A percentile compares a stretch with the other conserved stretches of the same genome.
These are phyloP conservation scores for Fraxinus platypoda DNA, from an alignment of 305 asterid genomes.

Conservation along the genomic window DNA sequence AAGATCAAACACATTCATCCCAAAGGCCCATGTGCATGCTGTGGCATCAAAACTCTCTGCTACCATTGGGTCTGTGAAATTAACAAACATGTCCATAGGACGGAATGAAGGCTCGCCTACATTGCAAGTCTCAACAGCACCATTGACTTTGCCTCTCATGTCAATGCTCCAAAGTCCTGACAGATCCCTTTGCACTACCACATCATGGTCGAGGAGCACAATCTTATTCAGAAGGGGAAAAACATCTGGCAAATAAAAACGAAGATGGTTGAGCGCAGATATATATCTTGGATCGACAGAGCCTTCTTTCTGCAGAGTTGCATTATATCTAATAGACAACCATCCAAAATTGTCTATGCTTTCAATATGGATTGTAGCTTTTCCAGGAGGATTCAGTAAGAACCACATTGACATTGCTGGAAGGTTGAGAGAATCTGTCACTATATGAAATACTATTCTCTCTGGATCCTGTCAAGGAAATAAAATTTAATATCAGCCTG, in stretches of 20 bases:
- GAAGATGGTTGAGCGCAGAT: slow-evolving; percentile 72
- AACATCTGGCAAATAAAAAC: slow-evolving; percentile 77
- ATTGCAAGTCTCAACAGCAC: slow-evolving; percentile 76
- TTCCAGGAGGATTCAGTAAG: slow-evolving; percentile 66
- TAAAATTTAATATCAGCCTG: slow-evolving; percentile 3
- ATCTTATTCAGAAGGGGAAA: slow-evolving; percentile 67
- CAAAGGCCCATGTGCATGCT: slow-evolving; percentile 90
- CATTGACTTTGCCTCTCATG: slow-evolving; percentile 79
- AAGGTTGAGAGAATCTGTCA: slow-evolving; percentile 67
- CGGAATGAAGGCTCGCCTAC: slow-evolving; percentile 28
- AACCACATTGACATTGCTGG: slow-evolving; percentile 94
- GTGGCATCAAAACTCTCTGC: slow-evolving; percentile 44
- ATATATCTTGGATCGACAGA: slow-evolving; percentile 59
- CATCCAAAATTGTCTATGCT: slow-evolving; percentile 51
- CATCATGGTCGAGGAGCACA: slow-evolving; percentile 84
- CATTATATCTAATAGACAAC: slow-evolving; percentile 55
- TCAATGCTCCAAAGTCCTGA: slow-evolving; percentile 62
- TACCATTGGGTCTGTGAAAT: slow-evolving; percentile 16
- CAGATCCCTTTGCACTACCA: slow-evolving; percentile 77
- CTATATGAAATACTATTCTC: slow-evolving; percentile 68
- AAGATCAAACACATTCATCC: slow-evolving; percentile 85
- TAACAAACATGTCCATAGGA: neutral
- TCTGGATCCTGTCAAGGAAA: slow-evolving; percentile 57
- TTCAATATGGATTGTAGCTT: slow-evolving; percentile 71
- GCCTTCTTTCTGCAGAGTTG: slow-evolving; percentile 47